Conservation (phyloP, 1,284 basidiomycete genomes). For the Anthracocystis panici-leucophaei region DNA sequence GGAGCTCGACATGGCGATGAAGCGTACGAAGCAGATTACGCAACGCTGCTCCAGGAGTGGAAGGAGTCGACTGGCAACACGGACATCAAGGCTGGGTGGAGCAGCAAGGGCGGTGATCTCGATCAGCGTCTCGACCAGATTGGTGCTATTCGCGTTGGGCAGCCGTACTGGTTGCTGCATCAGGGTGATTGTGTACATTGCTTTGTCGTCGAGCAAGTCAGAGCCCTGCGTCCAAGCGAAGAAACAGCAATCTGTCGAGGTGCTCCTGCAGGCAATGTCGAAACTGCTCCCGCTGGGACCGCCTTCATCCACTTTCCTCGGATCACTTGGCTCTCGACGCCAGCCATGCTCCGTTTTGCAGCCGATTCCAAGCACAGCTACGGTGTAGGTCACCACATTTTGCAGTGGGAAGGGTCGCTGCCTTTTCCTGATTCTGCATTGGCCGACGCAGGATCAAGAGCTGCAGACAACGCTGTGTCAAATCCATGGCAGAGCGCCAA, state of each 20-base stretch:
- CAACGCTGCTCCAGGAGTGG: slow-evolving; percentile 25
- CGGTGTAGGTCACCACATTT: slow-evolving; percentile 42
- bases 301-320: slow-evolving; percentile 25
- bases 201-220: slow-evolving; percentile 40
- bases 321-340: slow-evolving; percentile 39
- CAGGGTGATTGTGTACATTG: slow-evolving; percentile 47
- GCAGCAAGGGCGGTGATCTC: slow-evolving; percentile 21
- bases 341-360: slow-evolving; percentile 45
- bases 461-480: not conserved
- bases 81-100: slow-evolving; percentile 10
- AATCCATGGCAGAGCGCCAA: slow-evolving; percentile 19
- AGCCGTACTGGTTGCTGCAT: slow-evolving; percentile 50
- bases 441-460: not conserved
- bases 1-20: slow-evolving; percentile 22
- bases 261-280: not conserved
- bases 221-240: slow-evolving; percentile 40
- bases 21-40: slow-evolving; percentile 28
- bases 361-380: slow-evolving; percentile 35
- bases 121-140: slow-evolving; percentile 27
- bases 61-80: slow-evolving; percentile 6
- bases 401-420: slow-evolving; percentile 24
- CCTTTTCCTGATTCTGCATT: not conserved
- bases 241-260: slow-evolving; percentile 2
- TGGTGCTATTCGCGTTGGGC: slow-evolving; percentile 21
- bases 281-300: slow-evolving; percentile 7